These are phyloP conservation scores for Sclerotinia glacialis DNA, from an alignment of 2,329 filamentous ascomycete genomes.

Conservation along the genomic window DNA sequence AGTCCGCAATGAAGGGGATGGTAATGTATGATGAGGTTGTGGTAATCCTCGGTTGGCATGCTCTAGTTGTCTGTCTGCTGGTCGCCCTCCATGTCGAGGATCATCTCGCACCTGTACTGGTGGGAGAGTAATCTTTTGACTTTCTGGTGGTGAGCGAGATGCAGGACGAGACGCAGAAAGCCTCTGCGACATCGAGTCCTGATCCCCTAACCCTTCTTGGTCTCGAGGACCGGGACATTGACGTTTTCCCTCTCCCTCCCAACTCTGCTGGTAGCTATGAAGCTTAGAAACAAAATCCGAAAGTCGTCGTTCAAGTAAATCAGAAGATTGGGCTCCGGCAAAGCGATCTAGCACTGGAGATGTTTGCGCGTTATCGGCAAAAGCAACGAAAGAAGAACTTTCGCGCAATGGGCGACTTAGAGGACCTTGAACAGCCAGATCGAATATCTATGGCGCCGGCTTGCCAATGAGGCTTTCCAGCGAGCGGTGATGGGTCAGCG, in stretches of 20 bases:
- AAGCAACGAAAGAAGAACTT: conserved; percentile 37
- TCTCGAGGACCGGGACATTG: conserved; percentile 57
- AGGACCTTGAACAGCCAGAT: conserved; percentile 44
- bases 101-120: conserved; percentile 40
- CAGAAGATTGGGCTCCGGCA: conserved; percentile 34
- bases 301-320: conserved; percentile 36
- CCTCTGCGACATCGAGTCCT: conserved; percentile 64
- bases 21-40: conserved; percentile 27
- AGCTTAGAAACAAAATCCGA: conserved; percentile 39
- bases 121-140: conserved; percentile 38
- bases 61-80: conserved; percentile 32
- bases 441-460: conserved; percentile 35
- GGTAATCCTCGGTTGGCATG: conserved; percentile 29
- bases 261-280: conserved; percentile 40
- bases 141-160: conserved; percentile 45
- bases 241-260: conserved; percentile 43
- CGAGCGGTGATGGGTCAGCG: conserved; percentile 32
- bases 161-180: conserved; percentile 55
- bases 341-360: conserved; percentile 35
- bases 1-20: conserved; percentile 30
- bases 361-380: conserved; percentile 37
- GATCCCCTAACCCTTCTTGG: conserved; percentile 54
- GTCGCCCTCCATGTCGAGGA: conserved; percentile 31
- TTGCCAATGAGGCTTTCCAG: conserved; percentile 35
- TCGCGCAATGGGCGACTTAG: conserved; percentile 39